A percentile compares a stretch with the other conserved stretches of the same genome.
Evolutionary conservation across 202 grass and related monocot genomes (phyloP).

Genomic region (Schoenoplectus tabernaemontani): DNA sequence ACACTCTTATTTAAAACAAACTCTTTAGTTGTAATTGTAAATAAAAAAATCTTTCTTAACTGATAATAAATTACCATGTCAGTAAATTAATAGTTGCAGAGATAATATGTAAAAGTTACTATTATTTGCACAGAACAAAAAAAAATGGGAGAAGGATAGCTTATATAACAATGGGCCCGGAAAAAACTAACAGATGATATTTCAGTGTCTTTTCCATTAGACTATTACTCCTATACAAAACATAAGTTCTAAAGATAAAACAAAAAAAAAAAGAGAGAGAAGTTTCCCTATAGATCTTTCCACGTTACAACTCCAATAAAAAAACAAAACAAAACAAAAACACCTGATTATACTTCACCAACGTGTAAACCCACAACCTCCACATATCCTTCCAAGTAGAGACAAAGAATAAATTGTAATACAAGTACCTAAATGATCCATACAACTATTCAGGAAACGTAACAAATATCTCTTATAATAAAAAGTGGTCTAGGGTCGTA

Average conservation of each 20-base stretch:
- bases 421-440: slow-evolving; percentile 12
- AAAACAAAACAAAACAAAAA: not conserved
- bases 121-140: not conserved
- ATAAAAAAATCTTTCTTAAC: too few species aligned
- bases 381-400: slow-evolving; percentile 3
- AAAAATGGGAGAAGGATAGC: not conserved
- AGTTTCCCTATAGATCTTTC: slow-evolving; percentile 4
- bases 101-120: too few species aligned
- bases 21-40: too few species aligned
- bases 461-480: not conserved
- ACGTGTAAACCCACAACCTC: not conserved
- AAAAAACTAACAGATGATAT: too few species aligned
- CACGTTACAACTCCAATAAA: not conserved
- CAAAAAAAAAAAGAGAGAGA: not conserved
- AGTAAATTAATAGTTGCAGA: not conserved
- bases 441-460: not conserved
- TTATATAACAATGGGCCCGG: not conserved
- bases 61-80: not conserved
- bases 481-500: slow-evolving; percentile 40
- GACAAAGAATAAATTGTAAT: not conserved
- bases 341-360: slow-evolving; percentile 13
- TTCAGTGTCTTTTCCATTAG: not conserved
- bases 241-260: not conserved
- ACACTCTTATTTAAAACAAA: too few species aligned
- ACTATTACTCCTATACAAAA: slow-evolving; percentile 8